phyloP scores from a whole-genome alignment of 495 filamentous ascomycete genomes.

The Cladorrhinum samala region DNA sequence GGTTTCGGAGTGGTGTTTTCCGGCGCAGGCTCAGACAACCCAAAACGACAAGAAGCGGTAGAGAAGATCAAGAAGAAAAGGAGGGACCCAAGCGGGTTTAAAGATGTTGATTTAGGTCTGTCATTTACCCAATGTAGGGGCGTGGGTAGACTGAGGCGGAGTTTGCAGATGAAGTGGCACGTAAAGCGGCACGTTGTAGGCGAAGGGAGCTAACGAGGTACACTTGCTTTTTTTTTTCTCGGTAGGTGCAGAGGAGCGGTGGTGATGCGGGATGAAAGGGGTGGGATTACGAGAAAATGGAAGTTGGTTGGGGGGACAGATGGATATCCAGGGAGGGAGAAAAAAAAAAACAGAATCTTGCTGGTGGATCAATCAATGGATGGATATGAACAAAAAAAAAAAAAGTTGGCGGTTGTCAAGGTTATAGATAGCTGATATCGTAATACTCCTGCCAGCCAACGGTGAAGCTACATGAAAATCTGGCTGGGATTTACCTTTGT shows the following conservation, averaged over 20 bases:
- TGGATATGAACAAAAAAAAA: background rate
- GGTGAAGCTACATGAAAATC: background rate
- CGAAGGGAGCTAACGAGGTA: background rate
- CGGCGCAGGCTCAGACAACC: background rate
- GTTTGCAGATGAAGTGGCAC: constrained; percentile 5
- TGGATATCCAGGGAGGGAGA: background rate
- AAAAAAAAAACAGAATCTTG: background rate
- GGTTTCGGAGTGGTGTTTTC: background rate
- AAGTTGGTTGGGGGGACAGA: background rate
- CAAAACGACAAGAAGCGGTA: background rate
- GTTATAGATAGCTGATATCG: background rate
- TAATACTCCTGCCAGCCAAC: background rate
- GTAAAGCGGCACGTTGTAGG: background rate
- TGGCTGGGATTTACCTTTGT: background rate
- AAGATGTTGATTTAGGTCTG: constrained; percentile 5
- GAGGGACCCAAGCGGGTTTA: background rate
- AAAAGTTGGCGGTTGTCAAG: background rate
- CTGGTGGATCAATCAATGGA: background rate
- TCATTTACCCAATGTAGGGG: constrained; percentile 14
- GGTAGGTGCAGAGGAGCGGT: background rate
- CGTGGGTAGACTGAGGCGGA: constrained; percentile 8
- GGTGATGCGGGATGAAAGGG: background rate
- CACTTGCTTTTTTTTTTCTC: background rate
- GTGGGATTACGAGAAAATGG: background rate
- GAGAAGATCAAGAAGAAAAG: constrained; percentile 2